Evolutionary conservation across 139 green algal genomes (phyloP).

Genomic region (Yamagishiella unicocca): DNA sequence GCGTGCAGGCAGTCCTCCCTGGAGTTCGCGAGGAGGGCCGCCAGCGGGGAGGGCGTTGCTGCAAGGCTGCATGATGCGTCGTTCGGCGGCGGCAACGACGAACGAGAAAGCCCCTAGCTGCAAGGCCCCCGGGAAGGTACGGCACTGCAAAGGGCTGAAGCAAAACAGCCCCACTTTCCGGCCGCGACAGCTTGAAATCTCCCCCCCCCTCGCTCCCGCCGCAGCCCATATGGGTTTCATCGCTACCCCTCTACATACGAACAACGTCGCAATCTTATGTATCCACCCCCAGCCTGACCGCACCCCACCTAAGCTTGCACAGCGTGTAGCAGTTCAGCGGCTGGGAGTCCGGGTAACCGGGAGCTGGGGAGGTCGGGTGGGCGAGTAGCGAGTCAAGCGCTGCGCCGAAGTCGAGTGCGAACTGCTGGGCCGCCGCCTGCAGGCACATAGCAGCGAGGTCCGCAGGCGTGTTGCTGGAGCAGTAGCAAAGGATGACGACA

Average conservation of each 20-base stretch:
- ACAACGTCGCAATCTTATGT: no score
- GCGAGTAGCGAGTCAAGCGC: slow-evolving; percentile 56
- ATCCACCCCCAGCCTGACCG: no score
- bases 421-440: slow-evolving; percentile 60
- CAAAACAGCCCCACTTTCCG: neutral
- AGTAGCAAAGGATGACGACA: no score
- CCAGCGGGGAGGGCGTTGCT: neutral
- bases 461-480: no score
- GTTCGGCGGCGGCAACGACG: no score
- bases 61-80: no score
- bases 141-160: neutral
- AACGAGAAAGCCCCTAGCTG: no score
- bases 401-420: slow-evolving; percentile 55
- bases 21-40: slow-evolving; percentile 40
- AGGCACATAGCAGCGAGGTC: neutral
- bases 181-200: no score
- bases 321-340: slow-evolving; percentile 61
- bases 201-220: no score
- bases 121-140: no score
- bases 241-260: no score
- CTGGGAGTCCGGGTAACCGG: slow-evolving; percentile 46
- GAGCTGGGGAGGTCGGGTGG: slow-evolving; percentile 45
- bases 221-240: no score
- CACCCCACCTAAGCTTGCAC: slow-evolving; percentile 57
- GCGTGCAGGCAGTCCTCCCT: slow-evolving; percentile 73